A percentile compares a stretch with the other conserved stretches of the same genome.
Conservation (phyloP, 306 rosid species). For the Medicago lupulina region DNA sequence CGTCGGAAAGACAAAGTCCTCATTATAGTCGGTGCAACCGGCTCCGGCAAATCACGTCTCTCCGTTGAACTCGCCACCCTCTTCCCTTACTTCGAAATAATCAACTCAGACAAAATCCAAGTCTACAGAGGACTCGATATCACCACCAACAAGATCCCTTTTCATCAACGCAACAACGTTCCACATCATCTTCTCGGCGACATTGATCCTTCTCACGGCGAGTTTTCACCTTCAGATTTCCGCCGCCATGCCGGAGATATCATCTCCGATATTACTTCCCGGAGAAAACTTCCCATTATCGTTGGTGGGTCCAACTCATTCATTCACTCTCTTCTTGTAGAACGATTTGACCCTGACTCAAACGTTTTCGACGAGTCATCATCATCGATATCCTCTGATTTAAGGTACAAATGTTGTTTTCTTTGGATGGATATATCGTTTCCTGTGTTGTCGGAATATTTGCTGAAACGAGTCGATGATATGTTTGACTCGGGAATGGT, state of each 20-base stretch:
- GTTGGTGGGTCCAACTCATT: conserved; percentile 93
- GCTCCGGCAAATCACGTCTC: conserved; percentile 82
- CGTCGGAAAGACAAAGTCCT: conserved; percentile 68
- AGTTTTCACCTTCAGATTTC: conserved; percentile 62
- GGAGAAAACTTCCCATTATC: conserved; percentile 65
- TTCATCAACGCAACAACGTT: conserved; percentile 57
- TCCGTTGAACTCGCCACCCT: conserved; percentile 80
- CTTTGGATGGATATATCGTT: conserved; percentile 84
- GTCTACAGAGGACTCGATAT: conserved; percentile 78
- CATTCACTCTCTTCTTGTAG: conserved; percentile 66
- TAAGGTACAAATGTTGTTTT: conserved; percentile 80
- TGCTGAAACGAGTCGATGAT: conserved; percentile 79
- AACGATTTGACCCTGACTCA: conserved; percentile 51
- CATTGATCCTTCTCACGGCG: conserved; percentile 51
- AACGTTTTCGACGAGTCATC: conserved; percentile 50
- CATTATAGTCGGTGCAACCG: conserved; percentile 86
- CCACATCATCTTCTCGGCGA: conserved; percentile 87
- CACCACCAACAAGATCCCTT: conserved; percentile 86
- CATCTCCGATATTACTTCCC: conserved; percentile 45
- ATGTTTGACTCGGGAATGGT: conserved; percentile 88
- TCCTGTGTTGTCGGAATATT: conserved; percentile 56
- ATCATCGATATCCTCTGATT: conserved; percentile 45
- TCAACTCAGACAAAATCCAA: conserved; percentile 94
- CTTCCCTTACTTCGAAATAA: conserved; percentile 64
- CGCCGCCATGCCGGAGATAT: conserved; percentile 51